These are phyloP conservation scores for Mortierella sp. DNA, from an alignment of 371 early-diverging fungal genomes.

Conservation along the genomic window DNA sequence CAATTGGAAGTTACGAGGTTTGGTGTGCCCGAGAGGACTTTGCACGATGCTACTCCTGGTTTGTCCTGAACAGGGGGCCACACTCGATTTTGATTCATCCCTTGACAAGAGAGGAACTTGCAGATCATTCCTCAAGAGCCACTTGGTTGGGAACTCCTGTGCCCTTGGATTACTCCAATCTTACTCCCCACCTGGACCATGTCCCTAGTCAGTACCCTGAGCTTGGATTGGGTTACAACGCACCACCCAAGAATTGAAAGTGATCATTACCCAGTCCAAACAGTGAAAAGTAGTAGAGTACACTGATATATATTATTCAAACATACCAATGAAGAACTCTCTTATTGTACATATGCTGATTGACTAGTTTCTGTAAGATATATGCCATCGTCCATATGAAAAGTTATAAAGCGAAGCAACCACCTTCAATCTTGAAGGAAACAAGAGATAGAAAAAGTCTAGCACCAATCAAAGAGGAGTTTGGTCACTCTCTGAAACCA, in stretches of 20 bases:
- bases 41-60: slow-evolving; percentile 62
- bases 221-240: slow-evolving; percentile 57
- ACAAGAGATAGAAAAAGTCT: no score
- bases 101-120: slow-evolving; percentile 59
- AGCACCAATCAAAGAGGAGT: no score
- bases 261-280: not conserved
- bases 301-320: no score
- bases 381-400: no score
- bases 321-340: no score
- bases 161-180: slow-evolving; percentile 58
- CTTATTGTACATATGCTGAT: no score
- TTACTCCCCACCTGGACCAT: slow-evolving; percentile 42
- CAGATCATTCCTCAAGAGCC: slow-evolving; percentile 65
- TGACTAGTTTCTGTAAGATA: no score
- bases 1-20: slow-evolving; percentile 64
- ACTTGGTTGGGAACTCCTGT: slow-evolving; percentile 65
- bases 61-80: slow-evolving; percentile 58
- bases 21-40: slow-evolving; percentile 71
- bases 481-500: no score
- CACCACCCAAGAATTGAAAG: slow-evolving; percentile 19
- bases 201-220: slow-evolving; percentile 67
- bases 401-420: no score
- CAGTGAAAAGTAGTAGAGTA: no score
- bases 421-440: no score
- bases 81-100: slow-evolving; percentile 67